Base-by-base conservation (phyloP, 2,329 filamentous ascomycete genomes). In the Fusarium stilboides region DNA sequence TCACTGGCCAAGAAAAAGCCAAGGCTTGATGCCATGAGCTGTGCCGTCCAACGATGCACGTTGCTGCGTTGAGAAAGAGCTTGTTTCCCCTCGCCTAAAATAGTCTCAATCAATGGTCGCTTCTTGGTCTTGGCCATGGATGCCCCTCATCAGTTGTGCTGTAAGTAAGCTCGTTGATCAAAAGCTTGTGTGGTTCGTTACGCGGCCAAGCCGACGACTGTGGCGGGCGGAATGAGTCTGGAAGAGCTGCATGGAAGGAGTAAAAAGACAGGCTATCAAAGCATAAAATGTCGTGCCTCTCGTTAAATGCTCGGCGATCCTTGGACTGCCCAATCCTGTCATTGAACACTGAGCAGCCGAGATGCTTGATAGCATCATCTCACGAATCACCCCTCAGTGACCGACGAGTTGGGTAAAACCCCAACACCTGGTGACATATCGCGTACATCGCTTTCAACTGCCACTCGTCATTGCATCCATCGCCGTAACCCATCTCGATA, bases 301-400 rank as follows among this genome's bases (percentile, higher is more conserved):
- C n/a, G 43, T 33, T 7, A 36, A 42, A 52, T 42, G 28, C 26
- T 59, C 8, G 57, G n/a, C 36, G 42, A 68, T 63, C 26, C 31
- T 47, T 20, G 40, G 47, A 44, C 49, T 70, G 53, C 6, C 67
- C 62, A 69, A 70, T 69, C 66, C 49, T 19, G 22, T 63, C 14
- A 28, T 28, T 60, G 36, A 36, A 49, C 10, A n/a, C 34, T 33
- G 44, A 24, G 37, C 33, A 44, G 40, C 40, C 34, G 33, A 66
- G 50, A 66, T 65, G 67, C 63, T 46, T 8, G 54, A 57, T 67
- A 60, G 19, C 58, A 61, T 65, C 65, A 62, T 62, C 56, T 57
- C 56, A 56, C 55, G 5, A 31, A 31, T 43, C 62, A 43, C 43
- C 42, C 14, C 37, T 37, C 19, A 40, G 33, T 52, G 49, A 58